Percentiles rank a stretch among this genome's conserved stretches.
phyloP scores from a whole-genome alignment of 2,329 filamentous ascomycete species.

The Sordariomycetes sp. region DNA sequence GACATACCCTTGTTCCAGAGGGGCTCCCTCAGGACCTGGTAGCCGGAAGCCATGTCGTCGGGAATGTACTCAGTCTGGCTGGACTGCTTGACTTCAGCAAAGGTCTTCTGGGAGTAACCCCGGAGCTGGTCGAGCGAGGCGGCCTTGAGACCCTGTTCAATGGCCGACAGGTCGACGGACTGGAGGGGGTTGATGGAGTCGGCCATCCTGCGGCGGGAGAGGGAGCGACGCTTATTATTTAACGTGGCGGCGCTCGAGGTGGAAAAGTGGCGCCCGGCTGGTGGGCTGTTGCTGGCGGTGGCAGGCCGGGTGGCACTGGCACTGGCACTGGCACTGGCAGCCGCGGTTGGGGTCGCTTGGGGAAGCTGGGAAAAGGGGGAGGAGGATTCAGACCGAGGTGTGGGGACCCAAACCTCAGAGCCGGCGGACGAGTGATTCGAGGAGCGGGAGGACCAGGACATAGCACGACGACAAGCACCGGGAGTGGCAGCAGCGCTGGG shows the following conservation, averaged over 20 bases:
- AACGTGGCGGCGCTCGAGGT: background rate
- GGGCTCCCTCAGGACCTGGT: conserved; percentile 53
- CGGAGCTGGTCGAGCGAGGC: conserved; percentile 50
- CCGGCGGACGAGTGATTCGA: too few relatives aligned
- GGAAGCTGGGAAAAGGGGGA: too few relatives aligned
- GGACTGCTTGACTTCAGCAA: conserved; percentile 45
- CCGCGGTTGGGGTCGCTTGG: too few relatives aligned
- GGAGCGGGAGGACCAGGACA: too few relatives aligned
- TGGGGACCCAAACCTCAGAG: too few relatives aligned
- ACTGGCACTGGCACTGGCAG: too few relatives aligned
- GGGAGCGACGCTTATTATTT: conserved; percentile 36
- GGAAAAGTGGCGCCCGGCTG: too few relatives aligned
- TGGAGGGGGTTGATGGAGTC: conserved; percentile 40
- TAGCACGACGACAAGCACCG: too few relatives aligned
- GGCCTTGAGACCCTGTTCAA: conserved; percentile 53
- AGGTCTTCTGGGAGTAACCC: conserved; percentile 50
- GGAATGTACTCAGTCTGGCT: conserved; percentile 43
- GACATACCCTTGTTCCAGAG: conserved; percentile 56
- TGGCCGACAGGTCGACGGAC: conserved; percentile 43
- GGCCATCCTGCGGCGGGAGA: conserved; percentile 40
- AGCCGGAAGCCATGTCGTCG: conserved; percentile 43
- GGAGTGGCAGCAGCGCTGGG: too few relatives aligned
- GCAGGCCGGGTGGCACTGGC: too few relatives aligned
- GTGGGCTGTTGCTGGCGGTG: conserved; percentile 31
- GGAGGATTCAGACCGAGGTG: too few relatives aligned